A percentile compares a stretch with the other conserved stretches of the same genome.
Conservation (phyloP, 208 protist genomes). For the Trypanosomatidae sp. region DNA sequence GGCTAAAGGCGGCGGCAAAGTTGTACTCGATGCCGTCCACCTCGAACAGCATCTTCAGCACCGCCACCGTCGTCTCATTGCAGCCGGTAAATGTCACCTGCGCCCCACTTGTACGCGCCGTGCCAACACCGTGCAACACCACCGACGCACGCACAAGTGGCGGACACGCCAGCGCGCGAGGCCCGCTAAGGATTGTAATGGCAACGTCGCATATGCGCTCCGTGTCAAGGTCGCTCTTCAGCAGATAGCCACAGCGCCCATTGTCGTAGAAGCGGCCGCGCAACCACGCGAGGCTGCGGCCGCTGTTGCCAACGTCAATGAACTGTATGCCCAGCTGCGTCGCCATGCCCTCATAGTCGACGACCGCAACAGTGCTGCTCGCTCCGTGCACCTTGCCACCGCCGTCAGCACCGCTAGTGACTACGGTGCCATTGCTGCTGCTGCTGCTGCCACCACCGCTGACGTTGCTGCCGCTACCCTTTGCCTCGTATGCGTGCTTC, state of each 20-base stretch:
- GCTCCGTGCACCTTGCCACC: background rate
- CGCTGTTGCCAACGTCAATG: constrained; percentile 41
- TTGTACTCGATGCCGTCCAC: constrained; percentile 31
- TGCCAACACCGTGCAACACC: constrained; percentile 35
- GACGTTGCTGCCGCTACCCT: too few relatives aligned
- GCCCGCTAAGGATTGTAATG: constrained; percentile 60
- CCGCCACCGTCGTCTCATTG: constrained; percentile 47
- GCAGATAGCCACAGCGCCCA: constrained; percentile 70
- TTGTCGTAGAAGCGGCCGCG: constrained; percentile 75
- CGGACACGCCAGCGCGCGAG: constrained; percentile 33
- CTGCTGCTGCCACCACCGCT: too few relatives aligned
- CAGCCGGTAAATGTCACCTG: constrained; percentile 56
- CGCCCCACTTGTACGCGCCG: constrained; percentile 23
- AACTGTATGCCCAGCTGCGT: constrained; percentile 55
- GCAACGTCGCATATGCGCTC: constrained; percentile 25
- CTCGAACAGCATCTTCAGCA: constrained; percentile 62
- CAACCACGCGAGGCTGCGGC: constrained; percentile 28
- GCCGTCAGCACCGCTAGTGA: too few relatives aligned
- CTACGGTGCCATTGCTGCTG: too few relatives aligned
- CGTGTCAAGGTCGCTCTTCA: constrained; percentile 40
- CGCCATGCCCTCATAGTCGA: constrained; percentile 22
- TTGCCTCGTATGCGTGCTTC: too few relatives aligned
- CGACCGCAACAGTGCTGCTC: constrained; percentile 57
- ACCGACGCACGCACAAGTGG: constrained; percentile 22
- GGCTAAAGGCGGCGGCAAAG: constrained; percentile 60